These are phyloP conservation scores for Metschnikowia lachancei DNA, from an alignment of 805 yeast species.

Conservation along the genomic window DNA sequence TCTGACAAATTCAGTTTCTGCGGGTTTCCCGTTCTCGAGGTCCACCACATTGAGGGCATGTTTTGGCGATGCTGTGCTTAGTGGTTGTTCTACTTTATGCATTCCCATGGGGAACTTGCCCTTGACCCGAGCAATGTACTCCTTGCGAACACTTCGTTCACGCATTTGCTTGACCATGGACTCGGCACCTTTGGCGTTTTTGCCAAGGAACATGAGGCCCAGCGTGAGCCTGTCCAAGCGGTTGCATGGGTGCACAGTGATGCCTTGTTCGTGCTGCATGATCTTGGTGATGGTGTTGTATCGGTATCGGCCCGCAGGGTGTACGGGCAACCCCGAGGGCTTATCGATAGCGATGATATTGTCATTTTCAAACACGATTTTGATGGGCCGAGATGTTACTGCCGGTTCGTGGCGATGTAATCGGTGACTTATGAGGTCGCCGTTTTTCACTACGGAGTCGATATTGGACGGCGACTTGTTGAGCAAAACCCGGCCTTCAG, in stretches of 20 bases:
- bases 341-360: slow-evolving; percentile 81
- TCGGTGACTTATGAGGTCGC: slow-evolving; percentile 76
- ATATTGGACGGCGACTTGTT: slow-evolving; percentile 62
- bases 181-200: slow-evolving; percentile 75
- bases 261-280: slow-evolving; percentile 65
- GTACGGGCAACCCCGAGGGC: slow-evolving; percentile 93
- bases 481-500: slow-evolving; percentile 69
- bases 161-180: slow-evolving; percentile 66
- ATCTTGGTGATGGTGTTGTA: slow-evolving; percentile 74
- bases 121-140: slow-evolving; percentile 81
- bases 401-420: slow-evolving; percentile 91
- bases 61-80: slow-evolving; percentile 70
- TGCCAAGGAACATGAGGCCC: slow-evolving; percentile 90
- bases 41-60: slow-evolving; percentile 60
- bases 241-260: slow-evolving; percentile 74
- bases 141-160: slow-evolving; percentile 72
- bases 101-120: slow-evolving; percentile 73
- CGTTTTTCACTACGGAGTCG: slow-evolving; percentile 70
- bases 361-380: slow-evolving; percentile 71
- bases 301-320: slow-evolving; percentile 86
- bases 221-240: slow-evolving; percentile 88
- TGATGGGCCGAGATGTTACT: slow-evolving; percentile 57
- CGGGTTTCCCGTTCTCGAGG: slow-evolving; percentile 57
- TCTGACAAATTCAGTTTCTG: slow-evolving; percentile 67
- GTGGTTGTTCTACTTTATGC: slow-evolving; percentile 61